Evolutionary conservation across 2,329 filamentous ascomycete species (phyloP).

Genomic region (Penicillium polonicum): DNA sequence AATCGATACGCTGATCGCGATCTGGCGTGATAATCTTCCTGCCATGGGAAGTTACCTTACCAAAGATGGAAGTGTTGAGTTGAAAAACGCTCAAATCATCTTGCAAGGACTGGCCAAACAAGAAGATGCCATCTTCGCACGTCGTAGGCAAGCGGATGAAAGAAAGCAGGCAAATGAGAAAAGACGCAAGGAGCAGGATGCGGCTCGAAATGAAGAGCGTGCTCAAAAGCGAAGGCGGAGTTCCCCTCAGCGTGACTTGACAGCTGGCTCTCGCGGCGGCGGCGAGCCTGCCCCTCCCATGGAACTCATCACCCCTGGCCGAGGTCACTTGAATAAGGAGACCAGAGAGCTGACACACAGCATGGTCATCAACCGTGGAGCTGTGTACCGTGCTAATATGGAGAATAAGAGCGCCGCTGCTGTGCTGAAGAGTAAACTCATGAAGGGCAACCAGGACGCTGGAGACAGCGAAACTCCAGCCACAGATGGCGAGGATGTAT

Average conservation of each 20-base stretch:
- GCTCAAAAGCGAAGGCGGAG: conserved; percentile 45
- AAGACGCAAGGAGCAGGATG: conserved; percentile 70
- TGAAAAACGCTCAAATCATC: conserved; percentile 83
- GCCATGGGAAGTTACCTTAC: conserved; percentile 94
- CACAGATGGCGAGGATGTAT: conserved; percentile 27
- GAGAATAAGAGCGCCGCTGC: conserved; percentile 95
- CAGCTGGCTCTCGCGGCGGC: conserved; percentile 25
- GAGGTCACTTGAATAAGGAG: conserved; percentile 55
- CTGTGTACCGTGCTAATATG: conserved; percentile 66
- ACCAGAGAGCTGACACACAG: conserved; percentile 73
- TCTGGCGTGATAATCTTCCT: conserved; percentile 92
- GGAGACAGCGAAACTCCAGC: conserved; percentile 25
- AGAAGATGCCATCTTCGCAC: conserved; percentile 89
- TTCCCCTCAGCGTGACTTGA: conserved; percentile 44
- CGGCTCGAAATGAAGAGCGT: conserved; percentile 50
- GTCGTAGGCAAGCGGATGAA: conserved; percentile 82
- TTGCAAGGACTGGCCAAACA: conserved; percentile 84
- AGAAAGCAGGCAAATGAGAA: conserved; percentile 76
- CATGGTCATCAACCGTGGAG: conserved; percentile 75
- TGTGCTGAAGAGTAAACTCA: conserved; percentile 76
- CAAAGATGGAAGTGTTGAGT: conserved; percentile 87
- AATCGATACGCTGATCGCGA: conserved; percentile 92
- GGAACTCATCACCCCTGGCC: conserved; percentile 58
- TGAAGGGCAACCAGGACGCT: conserved; percentile 42
- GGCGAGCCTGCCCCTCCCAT: conserved; percentile 45